Percentiles rank a stretch among this genome's conserved stretches.
These are phyloP conservation scores for Brassica balearica DNA, from an alignment of 441 rosid species.

Conservation along the genomic window DNA sequence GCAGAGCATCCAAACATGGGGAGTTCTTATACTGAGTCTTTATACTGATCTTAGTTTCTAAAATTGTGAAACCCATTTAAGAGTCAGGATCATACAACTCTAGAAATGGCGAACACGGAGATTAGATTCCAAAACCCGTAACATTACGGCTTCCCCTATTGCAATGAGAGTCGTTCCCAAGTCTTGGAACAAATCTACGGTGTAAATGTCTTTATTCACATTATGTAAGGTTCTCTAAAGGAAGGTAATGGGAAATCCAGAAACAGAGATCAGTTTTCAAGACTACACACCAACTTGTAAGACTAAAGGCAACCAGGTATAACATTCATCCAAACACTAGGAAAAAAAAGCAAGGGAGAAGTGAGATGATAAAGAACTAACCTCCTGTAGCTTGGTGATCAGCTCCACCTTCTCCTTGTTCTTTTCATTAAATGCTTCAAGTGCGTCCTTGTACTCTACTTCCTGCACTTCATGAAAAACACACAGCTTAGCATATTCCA, in stretches of 20 bases:
- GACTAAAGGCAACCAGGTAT: slow-evolving; percentile 14
- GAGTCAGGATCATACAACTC: background rate
- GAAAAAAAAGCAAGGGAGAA: slow-evolving; percentile 20
- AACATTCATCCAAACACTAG: slow-evolving; percentile 2
- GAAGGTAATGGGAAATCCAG: slow-evolving; percentile 1
- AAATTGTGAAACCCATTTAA: background rate
- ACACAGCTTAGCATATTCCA: slow-evolving; percentile 16
- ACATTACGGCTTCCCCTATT: background rate
- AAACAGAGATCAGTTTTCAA: slow-evolving; percentile 16
- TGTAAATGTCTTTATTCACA: background rate
- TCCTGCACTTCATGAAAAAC: slow-evolving; percentile 56
- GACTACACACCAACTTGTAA: background rate
- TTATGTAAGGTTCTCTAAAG: slow-evolving; percentile 6
- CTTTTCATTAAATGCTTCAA: slow-evolving; percentile 85
- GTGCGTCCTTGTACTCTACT: slow-evolving; percentile 91
- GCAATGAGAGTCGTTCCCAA: background rate
- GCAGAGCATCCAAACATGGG: slow-evolving; percentile 18
- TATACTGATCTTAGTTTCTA: slow-evolving; percentile 5
- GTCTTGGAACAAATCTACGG: background rate
- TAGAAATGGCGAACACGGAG: background rate
- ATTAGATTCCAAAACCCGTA: slow-evolving; percentile 4
- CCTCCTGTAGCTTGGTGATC: slow-evolving; percentile 89
- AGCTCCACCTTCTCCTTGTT: slow-evolving; percentile 93
- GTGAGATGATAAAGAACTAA: slow-evolving; percentile 43
- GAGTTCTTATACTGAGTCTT: background rate